Base-by-base conservation (phyloP, 495 filamentous ascomycete species). In the Rostrohypoxylon terebratum region DNA sequence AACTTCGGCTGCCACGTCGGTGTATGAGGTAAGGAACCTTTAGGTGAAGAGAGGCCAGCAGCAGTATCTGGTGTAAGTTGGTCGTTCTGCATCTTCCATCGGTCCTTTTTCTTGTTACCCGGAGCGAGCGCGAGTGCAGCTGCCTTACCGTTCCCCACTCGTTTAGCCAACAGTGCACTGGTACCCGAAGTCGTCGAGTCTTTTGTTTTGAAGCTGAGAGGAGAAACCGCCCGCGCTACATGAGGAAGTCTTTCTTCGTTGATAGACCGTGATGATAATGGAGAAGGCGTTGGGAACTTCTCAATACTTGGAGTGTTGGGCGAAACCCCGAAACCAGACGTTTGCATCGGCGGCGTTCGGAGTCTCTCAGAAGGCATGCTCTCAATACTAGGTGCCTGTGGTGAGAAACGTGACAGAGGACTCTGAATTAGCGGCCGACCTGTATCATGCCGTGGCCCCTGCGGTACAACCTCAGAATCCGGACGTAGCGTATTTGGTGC, bases 1-100 rank as follows among this genome's bases (percentile, higher is more conserved):
- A 83, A 59, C 59, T 76, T 80, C 34, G 85, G 83, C 66, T 82
- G 75, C 84, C 85, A 87, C 1, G 79, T 82, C 0, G 85, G 85
- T 40, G 85, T 87, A 14, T 74, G 76, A 1, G 86, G 84, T 44
- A 82, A 66, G n/a, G 79, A 74, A 25, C 66, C 73, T 13, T 16
- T 69, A 13, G 73, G 20, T 7, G 66, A 67, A 44, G 54, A 53
- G 34, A 63, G 47, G 38, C 63, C 21, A 36, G 66, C 21, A 36
- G 66, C 44, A 63, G 57, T 50, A 57, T 69, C 23, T 59, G 72
- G 51, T 72, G 28, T 55, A 16, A 55, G 51, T 44, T 40, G 42
- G 18, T 11, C 59, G 1, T n/a, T 45, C 18, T 65, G 68, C 63
- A 38, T 68, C 23, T 47, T 67, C 63, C 72, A 75, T 31, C 58